Evolutionary conservation across 1,139 yeast species (phyloP), one percentile per base, ranked within the genome.

Genomic region (Sugiyamaella novakii): DNA sequence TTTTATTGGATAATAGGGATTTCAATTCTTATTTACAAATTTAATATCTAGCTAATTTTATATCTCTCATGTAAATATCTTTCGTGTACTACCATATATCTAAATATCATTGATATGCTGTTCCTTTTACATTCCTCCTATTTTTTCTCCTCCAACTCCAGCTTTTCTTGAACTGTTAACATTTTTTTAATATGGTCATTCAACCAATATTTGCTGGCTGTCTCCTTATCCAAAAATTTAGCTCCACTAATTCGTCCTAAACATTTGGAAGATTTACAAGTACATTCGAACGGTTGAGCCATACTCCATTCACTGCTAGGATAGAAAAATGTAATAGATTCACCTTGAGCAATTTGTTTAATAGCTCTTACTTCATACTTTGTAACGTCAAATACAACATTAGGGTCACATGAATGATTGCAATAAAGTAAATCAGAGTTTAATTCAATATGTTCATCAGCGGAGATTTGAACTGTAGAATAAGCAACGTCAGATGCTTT

Each of bases 371-470:
- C 50, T 46, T 46, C 50, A 18, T 27, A 41, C 18, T 46, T 41
- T 5, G 29, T 31, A 11, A 36, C 38, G 27, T 46, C 50, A 40
- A 46, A 46, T 22, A 46, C 43, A 14, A 46, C 50, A 34, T 46
- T 46, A n/a, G 50, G 50, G 22, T 46, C 50, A 42, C 50, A 46
- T 10, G 50, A 46, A 28, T 46, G 50, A 29, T 46, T 46, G 19
- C 50, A 46, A 17, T 41, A 46, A n/a, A 46, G 43, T 18, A 46
- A 34, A 18, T 46, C 50, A n/a, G 50, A 46, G 19, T 46, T 46
- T 5, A 46, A 24, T 24, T 46, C 50, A 11, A 46, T 46, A 24
- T 46, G 50, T 14, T 41, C 43, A 10, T 30, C 22, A 8, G 27
- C 25, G 2, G 50, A 46, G 8, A 46, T 28, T 29, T 46, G 50